Base-by-base conservation (phyloP, 805 yeast species). In the Saccharomycopsis fibuligera region DNA sequence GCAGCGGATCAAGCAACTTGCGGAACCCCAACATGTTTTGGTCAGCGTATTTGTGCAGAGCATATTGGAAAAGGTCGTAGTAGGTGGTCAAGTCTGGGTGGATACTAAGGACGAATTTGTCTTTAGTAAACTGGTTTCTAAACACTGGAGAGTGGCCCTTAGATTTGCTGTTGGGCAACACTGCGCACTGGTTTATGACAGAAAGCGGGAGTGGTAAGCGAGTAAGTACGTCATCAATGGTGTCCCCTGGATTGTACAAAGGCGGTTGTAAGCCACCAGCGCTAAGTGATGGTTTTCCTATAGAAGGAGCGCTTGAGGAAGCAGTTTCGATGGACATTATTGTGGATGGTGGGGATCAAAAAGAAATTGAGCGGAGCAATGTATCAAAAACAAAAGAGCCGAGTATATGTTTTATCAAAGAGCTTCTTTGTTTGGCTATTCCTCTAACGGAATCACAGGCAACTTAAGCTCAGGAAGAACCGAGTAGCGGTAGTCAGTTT, bases 21-120 rank as follows among this genome's bases (percentile, higher is more conserved):
- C 27, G 14, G 17, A 9, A 25, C 2, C 38, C 45, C 21, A 42
- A 30, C 17, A 16, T 17, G 3, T 9, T 6, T 17, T 3, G 12
- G 12, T 42, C 16, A 14, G 45, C 23, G 25, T 12, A 29, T 14
- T 12, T 10, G 14, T 29, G n/a, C 16, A 17, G 22, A 19, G 47
- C 42, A 30, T 14, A 10, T 21, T 38, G 29, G 14, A 37, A 25
- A 16, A 22, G 10, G 39, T 37, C 48, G 38, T 45, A 39, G 37
- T 23, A 17, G 22, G 48, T 45, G 30, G 35, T 39, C 14, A 45
- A 14, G 14, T 30, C 35, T 5, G 48, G 48, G 23, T 45, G 48
- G 14, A 38, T 9, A 14, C 35, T 25, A 2, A 17, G 17, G 23
- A 38, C n/a, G 14, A 45, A 29, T 6, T 19, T 36, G 21, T 45